A percentile compares a stretch with the other conserved stretches of the same genome.
Evolutionary conservation across 208 protist genomes (phyloP).

Genomic region (Trypanosoma melophagium): DNA sequence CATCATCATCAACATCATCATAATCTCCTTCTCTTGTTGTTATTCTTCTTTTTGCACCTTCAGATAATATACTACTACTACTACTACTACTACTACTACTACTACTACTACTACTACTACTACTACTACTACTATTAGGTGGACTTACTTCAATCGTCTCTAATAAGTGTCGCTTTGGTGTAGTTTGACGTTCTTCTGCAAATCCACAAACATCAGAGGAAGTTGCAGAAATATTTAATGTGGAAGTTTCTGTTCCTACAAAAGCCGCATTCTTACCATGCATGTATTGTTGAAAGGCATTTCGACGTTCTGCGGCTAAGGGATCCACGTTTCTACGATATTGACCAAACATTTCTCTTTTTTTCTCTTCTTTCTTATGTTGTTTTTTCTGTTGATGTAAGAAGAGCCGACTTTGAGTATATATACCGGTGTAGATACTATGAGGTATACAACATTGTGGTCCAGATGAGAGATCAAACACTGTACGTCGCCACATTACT

Average conservation of each 20-base stretch:
- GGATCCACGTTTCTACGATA: background rate
- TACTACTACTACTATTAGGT: background rate
- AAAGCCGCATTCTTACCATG: slow-evolving; percentile 9
- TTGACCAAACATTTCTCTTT: background rate
- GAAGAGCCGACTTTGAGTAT: slow-evolving; percentile 18
- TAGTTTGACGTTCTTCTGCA: too few species aligned
- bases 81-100: background rate
- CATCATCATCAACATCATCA: too few species aligned
- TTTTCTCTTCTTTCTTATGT: background rate
- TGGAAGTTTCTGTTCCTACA: background rate
- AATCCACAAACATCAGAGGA: background rate
- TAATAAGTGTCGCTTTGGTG: slow-evolving; percentile 2
- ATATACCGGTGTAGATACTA: slow-evolving; percentile 9
- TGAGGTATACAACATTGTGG: slow-evolving; percentile 21
- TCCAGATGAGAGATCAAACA: too few species aligned
- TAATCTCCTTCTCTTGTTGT: background rate
- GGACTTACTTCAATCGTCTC: slow-evolving; percentile 23
- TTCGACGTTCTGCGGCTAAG: background rate
- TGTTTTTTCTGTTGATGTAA: slow-evolving; percentile 15
- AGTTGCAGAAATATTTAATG: background rate
- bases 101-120: background rate
- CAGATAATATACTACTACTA: background rate
- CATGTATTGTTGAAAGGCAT: slow-evolving; percentile 17
- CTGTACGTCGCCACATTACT: too few species aligned
- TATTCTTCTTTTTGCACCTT: background rate